Evolutionary conservation across 1,139 yeast genomes (phyloP).

Genomic region (Geotrichum australiense): DNA sequence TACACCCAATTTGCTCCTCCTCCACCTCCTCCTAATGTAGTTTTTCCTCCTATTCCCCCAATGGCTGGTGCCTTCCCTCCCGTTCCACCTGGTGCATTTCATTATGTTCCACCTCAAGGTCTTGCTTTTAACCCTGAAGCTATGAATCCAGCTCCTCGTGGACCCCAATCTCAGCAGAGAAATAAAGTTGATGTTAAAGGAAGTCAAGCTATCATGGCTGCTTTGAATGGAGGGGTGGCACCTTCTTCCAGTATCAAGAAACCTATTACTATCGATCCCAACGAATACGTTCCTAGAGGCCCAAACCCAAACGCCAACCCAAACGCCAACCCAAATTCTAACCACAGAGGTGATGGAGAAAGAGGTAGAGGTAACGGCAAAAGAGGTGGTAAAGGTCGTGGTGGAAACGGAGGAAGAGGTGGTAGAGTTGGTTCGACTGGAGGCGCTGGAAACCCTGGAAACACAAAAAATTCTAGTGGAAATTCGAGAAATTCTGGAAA

Average conservation of each 20-base stretch:
- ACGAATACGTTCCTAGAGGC: constrained; percentile 27
- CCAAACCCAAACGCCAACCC: constrained; percentile 25
- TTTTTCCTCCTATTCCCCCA: constrained; percentile 24
- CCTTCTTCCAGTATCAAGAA: constrained; percentile 4
- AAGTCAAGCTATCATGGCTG: constrained; percentile 30
- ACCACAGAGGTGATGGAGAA: constrained; percentile 29
- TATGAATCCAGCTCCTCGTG: constrained; percentile 5
- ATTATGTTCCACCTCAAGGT: constrained; percentile 20
- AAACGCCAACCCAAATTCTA: constrained; percentile 30
- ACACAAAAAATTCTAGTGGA: no score
- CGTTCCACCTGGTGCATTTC: constrained; percentile 28
- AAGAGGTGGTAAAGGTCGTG: constrained; percentile 22
- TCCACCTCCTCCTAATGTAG: constrained; percentile 29
- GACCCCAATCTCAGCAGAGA: background rate
- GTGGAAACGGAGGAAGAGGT: constrained; percentile 10
- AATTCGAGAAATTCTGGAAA: no score
- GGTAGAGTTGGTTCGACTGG: no score
- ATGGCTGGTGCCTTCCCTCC: constrained; percentile 14
- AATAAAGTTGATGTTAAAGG: constrained; percentile 24
- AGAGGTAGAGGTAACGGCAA: constrained; percentile 25
- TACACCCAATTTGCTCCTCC: constrained; percentile 34
- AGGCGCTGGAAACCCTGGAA: no score
- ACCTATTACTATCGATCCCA: constrained; percentile 19
- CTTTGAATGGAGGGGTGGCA: constrained; percentile 22
- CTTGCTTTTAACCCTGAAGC: constrained; percentile 16